A percentile compares a stretch with the other conserved stretches of the same genome.
phyloP scores from a whole-genome alignment of 371 early-diverging fungal genomes.

The Mortierella sp. region DNA sequence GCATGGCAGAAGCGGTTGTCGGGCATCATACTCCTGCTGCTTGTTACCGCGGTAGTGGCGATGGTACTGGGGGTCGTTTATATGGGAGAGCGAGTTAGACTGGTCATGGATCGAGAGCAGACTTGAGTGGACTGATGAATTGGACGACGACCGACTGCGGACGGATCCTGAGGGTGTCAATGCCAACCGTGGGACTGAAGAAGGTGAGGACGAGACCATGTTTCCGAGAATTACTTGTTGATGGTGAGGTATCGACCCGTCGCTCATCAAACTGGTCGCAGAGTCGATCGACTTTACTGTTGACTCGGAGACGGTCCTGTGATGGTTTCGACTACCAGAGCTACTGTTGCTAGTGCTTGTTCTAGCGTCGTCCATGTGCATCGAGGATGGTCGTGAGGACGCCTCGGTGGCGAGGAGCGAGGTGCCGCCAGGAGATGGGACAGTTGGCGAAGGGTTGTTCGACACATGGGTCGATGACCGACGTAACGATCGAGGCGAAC shows the following conservation, averaged over 20 bases:
- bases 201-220: not conserved
- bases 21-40: not conserved
- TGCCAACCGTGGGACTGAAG: not conserved
- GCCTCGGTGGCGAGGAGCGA: too few species aligned
- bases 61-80: not conserved
- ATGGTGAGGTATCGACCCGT: too few species aligned
- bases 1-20: not conserved
- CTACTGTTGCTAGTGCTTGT: too few species aligned
- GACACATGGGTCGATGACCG: too few species aligned
- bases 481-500: not conserved
- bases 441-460: too few species aligned
- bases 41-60: not conserved
- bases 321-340: too few species aligned
- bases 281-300: too few species aligned
- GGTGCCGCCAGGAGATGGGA: too few species aligned
- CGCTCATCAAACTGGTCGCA: too few species aligned
- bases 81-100: not conserved
- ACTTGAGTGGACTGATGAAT: constrained; percentile 2
- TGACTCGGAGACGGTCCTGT: too few species aligned
- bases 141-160: constrained; percentile 5
- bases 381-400: too few species aligned
- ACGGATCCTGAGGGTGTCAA: constrained; percentile 30
- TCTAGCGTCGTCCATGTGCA: too few species aligned
- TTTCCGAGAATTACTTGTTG: not conserved
- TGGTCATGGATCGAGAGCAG: not conserved